A percentile compares a stretch with the other conserved stretches of the same genome.
phyloP scores from a whole-genome alignment of 768 basidiomycete genomes.

The Suillus paluster region DNA sequence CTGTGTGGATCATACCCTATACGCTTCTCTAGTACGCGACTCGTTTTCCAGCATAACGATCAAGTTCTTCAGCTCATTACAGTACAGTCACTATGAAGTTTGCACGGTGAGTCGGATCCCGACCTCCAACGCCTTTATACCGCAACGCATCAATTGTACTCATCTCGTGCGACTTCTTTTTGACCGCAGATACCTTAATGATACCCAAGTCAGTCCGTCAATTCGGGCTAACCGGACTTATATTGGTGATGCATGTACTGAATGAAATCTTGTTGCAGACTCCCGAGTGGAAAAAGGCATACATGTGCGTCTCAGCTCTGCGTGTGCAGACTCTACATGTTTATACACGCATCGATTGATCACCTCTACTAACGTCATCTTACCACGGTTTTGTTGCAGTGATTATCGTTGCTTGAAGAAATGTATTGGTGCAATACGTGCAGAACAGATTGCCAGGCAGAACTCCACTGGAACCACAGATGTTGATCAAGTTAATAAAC shows the following conservation, averaged over 20 bases:
- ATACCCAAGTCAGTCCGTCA: conserved; percentile 57
- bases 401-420: conserved; percentile 77
- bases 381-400: conserved; percentile 39
- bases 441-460: conserved; percentile 29
- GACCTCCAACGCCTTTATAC: neutral
- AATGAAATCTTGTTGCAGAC: conserved; percentile 44
- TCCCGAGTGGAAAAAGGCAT: conserved; percentile 57
- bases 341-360: neutral
- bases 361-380: neutral
- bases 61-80: neutral
- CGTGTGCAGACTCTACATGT: neutral
- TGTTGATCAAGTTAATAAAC: conserved; percentile 5
- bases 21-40: neutral
- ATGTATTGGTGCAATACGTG: conserved; percentile 59
- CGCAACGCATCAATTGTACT: neutral
- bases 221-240: neutral
- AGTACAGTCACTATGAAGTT: conserved; percentile 57
- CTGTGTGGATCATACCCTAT: neutral
- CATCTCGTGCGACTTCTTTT: neutral
- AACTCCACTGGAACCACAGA: conserved; percentile 16
- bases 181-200: conserved; percentile 60
- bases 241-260: neutral
- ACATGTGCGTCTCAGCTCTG: conserved; percentile 30
- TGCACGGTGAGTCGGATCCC: conserved; percentile 46
- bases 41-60: neutral